Conservation (phyloP, 78 protist genomes). For the Dictyostelium citrinum region DNA sequence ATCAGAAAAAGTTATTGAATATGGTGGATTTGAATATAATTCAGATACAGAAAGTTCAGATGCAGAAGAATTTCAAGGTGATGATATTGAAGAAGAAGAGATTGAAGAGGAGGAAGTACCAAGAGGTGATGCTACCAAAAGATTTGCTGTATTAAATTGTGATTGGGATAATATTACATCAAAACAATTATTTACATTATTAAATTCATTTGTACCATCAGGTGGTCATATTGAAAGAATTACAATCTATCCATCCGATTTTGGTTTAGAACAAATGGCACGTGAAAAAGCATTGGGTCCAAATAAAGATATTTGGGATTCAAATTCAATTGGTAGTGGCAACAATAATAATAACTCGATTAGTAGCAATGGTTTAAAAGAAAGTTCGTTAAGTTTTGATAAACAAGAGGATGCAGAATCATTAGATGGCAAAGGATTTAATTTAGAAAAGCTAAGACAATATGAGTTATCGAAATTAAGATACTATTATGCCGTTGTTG, state of each 20-base stretch:
- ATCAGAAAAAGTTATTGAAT: conserved; percentile 14
- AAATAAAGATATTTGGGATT: conserved; percentile 10
- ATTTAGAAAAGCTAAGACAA: conserved; percentile 28
- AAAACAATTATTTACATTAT: conserved; percentile 51
- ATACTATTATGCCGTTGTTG: conserved; percentile 89
- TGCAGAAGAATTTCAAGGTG: conserved; percentile 20
- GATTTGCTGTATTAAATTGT: conserved; percentile 79
- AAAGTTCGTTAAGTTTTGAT: neutral
- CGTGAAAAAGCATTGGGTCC: conserved; percentile 59
- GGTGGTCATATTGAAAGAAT: conserved; percentile 71
- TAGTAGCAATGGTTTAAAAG: neutral
- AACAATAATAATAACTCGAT: neutral
- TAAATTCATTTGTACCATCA: conserved; percentile 72
- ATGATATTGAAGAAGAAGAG: conserved; percentile 17
- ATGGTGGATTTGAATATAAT: conserved; percentile 75
- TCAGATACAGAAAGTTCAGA: conserved; percentile 66
- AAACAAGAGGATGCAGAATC: conserved; percentile 34
- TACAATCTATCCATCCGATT: conserved; percentile 81
- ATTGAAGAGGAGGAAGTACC: conserved; percentile 23
- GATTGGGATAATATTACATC: conserved; percentile 77
- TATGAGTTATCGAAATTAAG: conserved; percentile 77
- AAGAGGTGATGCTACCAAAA: conserved; percentile 63
- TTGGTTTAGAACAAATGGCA: conserved; percentile 72
- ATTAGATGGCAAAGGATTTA: conserved; percentile 56
- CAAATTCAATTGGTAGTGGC: neutral